Base-by-base conservation (phyloP, 2,329 filamentous ascomycete genomes). In the Triangularia verruculosa region DNA sequence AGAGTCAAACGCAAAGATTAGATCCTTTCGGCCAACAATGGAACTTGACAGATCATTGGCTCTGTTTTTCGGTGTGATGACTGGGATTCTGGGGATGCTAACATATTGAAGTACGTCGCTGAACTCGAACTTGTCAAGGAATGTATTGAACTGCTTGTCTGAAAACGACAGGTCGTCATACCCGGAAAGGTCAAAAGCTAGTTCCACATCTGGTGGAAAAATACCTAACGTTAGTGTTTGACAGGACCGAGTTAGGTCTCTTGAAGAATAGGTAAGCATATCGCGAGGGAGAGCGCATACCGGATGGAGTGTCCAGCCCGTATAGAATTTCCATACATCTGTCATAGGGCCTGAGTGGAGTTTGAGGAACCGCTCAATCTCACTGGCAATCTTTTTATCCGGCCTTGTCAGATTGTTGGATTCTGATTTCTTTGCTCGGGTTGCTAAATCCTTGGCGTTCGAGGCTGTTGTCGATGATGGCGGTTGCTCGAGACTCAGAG, bases 21-120 rank as follows among this genome's bases (percentile, higher is more conserved):
- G 39, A 47, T 66, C 66, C 12, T 51, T 25, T 13, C 61, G 39
- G 1, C 64, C 66, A 22, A 32, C 57, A 24, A 39, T 54, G 12
- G 61, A 51, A 32, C 52, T 56, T 6, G 1, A 13, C 3, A 32
- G 39, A 17, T 57, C 30, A 15, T 51, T 34, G 4, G 17, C 43
- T 28, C 55, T 54, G 25, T 28, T 39, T 59, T 25, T 2, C 32
- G 27, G n/a, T 30, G 17, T 54, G 43, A 53, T 24, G 4, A 17
- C 58, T 61, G 30, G 61, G 22, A 67, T 62, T 32, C 58, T 59
- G 4, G 63, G 63, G 22, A 67, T 60, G 20, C 63, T 61, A 4
- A 67, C 63, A 27, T 65, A 65, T 54, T 67, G 63, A 24, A 65
- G 61, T 2, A 59, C 59, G 20, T 63, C 61, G 15, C 65, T 55